Evolutionary conservation across 768 basidiomycete genomes (phyloP).

Genomic region (Boletus tylopilopsis): DNA sequence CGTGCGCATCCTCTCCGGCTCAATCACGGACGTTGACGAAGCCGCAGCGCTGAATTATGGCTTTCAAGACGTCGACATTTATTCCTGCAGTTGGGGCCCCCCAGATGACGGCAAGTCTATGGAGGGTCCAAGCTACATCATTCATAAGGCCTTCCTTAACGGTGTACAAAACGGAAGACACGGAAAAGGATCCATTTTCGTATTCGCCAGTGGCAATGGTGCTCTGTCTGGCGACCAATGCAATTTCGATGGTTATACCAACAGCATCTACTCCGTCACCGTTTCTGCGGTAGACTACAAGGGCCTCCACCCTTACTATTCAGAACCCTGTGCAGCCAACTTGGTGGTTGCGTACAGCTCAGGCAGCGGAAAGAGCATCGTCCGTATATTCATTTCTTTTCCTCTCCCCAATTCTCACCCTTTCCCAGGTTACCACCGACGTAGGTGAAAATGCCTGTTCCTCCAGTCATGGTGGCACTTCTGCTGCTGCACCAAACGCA

Average conservation of each 20-base stretch:
- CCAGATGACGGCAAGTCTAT: conserved; percentile 92
- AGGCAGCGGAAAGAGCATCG: conserved; percentile 90
- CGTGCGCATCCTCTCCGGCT: conserved; percentile 90
- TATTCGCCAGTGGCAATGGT: conserved; percentile 97
- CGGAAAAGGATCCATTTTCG: conserved; percentile 91
- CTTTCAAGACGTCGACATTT: conserved; percentile 84
- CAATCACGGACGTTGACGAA: conserved; percentile 94
- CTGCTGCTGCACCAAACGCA: conserved; percentile 96
- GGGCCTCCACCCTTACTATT: conserved; percentile 94
- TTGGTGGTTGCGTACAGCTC: conserved; percentile 96
- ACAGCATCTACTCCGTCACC: conserved; percentile 94
- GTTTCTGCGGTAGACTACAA: conserved; percentile 94
- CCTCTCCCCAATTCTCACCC: conserved; percentile 12
- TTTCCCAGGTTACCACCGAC: conserved; percentile 84
- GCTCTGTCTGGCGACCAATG: conserved; percentile 91
- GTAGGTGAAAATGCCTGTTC: conserved; percentile 83
- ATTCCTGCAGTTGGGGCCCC: conserved; percentile 98
- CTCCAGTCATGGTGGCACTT: conserved; percentile 87
- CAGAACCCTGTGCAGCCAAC: conserved; percentile 96
- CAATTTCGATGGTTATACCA: conserved; percentile 99
- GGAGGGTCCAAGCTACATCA: conserved; percentile 90
- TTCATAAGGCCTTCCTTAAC: conserved; percentile 90
- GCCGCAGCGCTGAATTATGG: conserved; percentile 93
- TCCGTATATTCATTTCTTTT: conserved; percentile 39
- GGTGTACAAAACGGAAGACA: conserved; percentile 86